A percentile compares a stretch with the other conserved stretches of the same genome.
Conservation (phyloP, 495 filamentous ascomycete species). For the Venustampulla echinocandica region DNA sequence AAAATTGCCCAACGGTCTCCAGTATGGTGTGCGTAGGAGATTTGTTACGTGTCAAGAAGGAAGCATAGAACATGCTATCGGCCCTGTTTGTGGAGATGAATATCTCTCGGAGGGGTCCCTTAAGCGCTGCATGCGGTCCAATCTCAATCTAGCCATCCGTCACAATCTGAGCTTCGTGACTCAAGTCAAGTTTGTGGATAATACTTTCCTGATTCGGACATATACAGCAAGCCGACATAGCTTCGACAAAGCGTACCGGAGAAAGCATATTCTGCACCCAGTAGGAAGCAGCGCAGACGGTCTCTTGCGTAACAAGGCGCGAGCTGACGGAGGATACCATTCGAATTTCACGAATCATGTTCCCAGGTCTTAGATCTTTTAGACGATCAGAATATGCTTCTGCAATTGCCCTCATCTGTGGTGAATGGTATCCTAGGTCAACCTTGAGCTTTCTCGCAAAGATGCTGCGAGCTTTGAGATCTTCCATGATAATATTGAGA, state of each 20-base stretch:
- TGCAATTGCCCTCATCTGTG: slow-evolving; percentile 13
- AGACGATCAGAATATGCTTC: slow-evolving; percentile 18
- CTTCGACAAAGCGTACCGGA: slow-evolving; percentile 38
- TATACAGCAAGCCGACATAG: no score
- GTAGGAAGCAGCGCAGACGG: slow-evolving; percentile 26
- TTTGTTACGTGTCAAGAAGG: slow-evolving; percentile 32
- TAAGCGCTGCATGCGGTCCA: slow-evolving; percentile 55
- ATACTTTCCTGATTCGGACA: no score
- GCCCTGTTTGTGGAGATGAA: slow-evolving; percentile 6
- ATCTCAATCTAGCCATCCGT: slow-evolving; percentile 47
- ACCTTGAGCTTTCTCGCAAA: slow-evolving; percentile 46
- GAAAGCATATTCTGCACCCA: slow-evolving; percentile 47
- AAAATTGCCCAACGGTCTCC: slow-evolving; percentile 30
- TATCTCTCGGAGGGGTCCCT: slow-evolving; percentile 48
- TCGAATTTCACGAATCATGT: no score
- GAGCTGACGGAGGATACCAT: background rate
- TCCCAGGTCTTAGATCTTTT: background rate
- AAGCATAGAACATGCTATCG: slow-evolving; percentile 14
- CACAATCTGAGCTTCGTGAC: background rate
- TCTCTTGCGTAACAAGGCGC: background rate
- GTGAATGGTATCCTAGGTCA: slow-evolving; percentile 53
- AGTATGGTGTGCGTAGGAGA: slow-evolving; percentile 36
- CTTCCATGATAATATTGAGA: slow-evolving; percentile 36
- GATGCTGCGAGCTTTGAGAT: slow-evolving; percentile 32
- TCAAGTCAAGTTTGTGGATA: slow-evolving; percentile 22